A percentile compares a stretch with the other conserved stretches of the same genome.
These are phyloP conservation scores for Wolfiporia cocos DNA, from an alignment of 1,284 basidiomycete genomes.

Conservation along the genomic window DNA sequence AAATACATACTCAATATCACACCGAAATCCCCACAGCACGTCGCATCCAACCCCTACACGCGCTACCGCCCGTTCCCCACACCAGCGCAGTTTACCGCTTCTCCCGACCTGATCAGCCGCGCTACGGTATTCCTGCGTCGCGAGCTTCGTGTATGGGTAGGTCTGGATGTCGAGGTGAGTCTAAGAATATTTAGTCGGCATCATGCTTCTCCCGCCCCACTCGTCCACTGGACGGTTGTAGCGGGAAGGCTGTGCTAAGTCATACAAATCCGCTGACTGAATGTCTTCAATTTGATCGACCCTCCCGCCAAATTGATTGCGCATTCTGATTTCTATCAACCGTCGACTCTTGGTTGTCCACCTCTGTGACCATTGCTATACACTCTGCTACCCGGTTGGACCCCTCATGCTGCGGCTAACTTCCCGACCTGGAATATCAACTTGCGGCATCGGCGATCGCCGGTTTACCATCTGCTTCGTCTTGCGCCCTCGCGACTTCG, in stretches of 20 bases:
- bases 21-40: constrained; percentile 52
- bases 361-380: too few relatives aligned
- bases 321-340: too few relatives aligned
- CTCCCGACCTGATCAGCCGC: constrained; percentile 64
- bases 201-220: neutral
- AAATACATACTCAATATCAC: neutral
- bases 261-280: too few relatives aligned
- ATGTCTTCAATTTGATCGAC: too few relatives aligned
- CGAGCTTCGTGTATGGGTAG: constrained; percentile 79
- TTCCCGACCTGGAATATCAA: too few relatives aligned
- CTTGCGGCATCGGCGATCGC: too few relatives aligned
- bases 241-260: neutral
- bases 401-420: too few relatives aligned
- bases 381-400: too few relatives aligned
- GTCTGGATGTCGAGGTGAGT: constrained; percentile 76
- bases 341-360: too few relatives aligned
- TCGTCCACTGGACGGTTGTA: neutral
- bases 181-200: neutral
- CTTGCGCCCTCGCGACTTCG: too few relatives aligned
- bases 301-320: too few relatives aligned
- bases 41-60: constrained; percentile 79
- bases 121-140: constrained; percentile 78
- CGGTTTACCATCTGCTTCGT: too few relatives aligned
- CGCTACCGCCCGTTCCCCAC: constrained; percentile 78
- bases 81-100: constrained; percentile 72